Base-by-base conservation (phyloP, 495 filamentous ascomycete species). In the Eremomyces bilateralis region DNA sequence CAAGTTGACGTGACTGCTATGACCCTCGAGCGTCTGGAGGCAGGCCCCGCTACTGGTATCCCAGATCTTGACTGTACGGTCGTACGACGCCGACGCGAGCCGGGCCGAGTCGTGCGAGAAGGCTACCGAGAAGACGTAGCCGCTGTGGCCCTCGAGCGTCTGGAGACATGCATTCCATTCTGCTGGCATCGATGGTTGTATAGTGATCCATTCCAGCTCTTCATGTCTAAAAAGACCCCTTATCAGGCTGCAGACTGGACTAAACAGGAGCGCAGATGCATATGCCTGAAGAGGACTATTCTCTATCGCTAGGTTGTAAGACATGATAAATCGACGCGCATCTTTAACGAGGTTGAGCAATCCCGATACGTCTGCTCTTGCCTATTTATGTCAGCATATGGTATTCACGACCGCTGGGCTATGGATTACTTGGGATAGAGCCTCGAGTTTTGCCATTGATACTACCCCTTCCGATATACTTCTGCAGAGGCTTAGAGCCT, bases 261-360 rank as follows among this genome's bases (percentile, higher is more conserved):
- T 53, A 33, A 55, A 55, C 31, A 55, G 13, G 13, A 56, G 40
- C 8, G 49, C 51, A 27, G 52, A 56, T 4, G 22, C 21, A 43
- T 56, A 56, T 34, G 37, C 43, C 35, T 56, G 53, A 18, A 56
- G 52, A 35, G 53, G 52, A 34, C 29, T 18, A 13, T 30, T 40
- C 36, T 48, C 48, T 37, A 56, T 53, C 20, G 34, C 42, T 15
- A 11, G 15, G 21, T 38, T 46, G 19, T 49, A 37, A 41, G 40
- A 48, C 31, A 46, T 35, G 20, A 53, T 42, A 39, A 52, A 55
- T 40, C 44, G 48, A 29, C 21, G 36, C 31, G 42, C 43, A 39
- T 57, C 41, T 41, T 21, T 25, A 39, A 51, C 31, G 32, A 49
- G 38, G 11, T 33, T 19, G 25, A 21, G 16, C 16, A 45, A 16